phyloP scores from a whole-genome alignment of 2,329 filamentous ascomycete genomes.

The Dactylonectria macrodidyma region DNA sequence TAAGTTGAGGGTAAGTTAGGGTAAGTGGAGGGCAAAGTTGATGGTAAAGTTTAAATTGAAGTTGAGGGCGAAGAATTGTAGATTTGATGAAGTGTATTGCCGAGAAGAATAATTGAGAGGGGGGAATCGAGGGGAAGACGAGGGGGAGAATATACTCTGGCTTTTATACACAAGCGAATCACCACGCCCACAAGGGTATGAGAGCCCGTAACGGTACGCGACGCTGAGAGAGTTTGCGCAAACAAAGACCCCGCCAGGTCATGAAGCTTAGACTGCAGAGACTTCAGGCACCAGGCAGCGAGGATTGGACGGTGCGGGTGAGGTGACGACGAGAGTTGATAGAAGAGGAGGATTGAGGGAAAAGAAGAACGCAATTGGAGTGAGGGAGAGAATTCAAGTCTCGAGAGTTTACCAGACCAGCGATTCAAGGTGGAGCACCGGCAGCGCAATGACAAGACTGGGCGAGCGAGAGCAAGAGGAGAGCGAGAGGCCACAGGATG shows the following conservation, averaged over 20 bases:
- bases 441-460: constrained; percentile 3
- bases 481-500: constrained; percentile 12
- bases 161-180: constrained; percentile 19
- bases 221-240: constrained; percentile 16
- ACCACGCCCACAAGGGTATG: constrained; percentile 3
- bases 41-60: constrained; percentile 23
- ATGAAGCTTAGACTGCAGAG: constrained; percentile 11
- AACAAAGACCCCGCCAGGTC: constrained; percentile 17
- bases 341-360: neutral
- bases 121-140: neutral
- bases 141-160: constrained; percentile 6
- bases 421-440: constrained; percentile 27
- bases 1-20: constrained; percentile 32
- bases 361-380: constrained; percentile 10
- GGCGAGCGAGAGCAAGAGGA: neutral
- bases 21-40: no score
- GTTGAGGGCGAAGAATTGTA: constrained; percentile 14
- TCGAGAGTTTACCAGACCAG: constrained; percentile 27
- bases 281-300: constrained; percentile 27
- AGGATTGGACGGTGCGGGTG: constrained; percentile 18
- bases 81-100: constrained; percentile 1
- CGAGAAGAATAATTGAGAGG: neutral
- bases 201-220: neutral
- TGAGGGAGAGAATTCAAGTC: constrained; percentile 16
- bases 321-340: constrained; percentile 4